phyloP scores from a whole-genome alignment of 2,329 filamentous ascomycete species.

The Penicillium sp. region DNA sequence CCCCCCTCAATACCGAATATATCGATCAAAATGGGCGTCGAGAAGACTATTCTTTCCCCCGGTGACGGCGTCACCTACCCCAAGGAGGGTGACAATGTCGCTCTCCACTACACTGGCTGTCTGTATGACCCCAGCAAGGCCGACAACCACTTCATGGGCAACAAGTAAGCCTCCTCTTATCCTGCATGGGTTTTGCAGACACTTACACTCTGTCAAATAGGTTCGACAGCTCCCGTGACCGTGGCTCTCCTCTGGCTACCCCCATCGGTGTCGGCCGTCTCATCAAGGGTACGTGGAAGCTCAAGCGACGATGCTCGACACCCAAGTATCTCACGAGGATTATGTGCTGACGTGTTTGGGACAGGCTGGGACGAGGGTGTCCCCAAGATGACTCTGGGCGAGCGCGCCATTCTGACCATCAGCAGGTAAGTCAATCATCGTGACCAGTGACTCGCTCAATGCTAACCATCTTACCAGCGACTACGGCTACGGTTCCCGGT shows the following conservation, averaged over 20 bases:
- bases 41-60: slow-evolving; percentile 60
- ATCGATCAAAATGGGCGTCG: slow-evolving; percentile 63
- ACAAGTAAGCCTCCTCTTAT: slow-evolving; percentile 57
- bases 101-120: slow-evolving; percentile 89
- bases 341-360: neutral
- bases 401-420: slow-evolving; percentile 84
- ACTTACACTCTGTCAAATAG: slow-evolving; percentile 45
- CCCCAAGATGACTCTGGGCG: slow-evolving; percentile 79
- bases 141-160: slow-evolving; percentile 63
- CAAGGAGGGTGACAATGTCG: slow-evolving; percentile 66
- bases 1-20: neutral
- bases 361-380: slow-evolving; percentile 82
- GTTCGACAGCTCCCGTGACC: slow-evolving; percentile 76
- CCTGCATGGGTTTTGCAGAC: neutral
- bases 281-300: slow-evolving; percentile 69
- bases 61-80: slow-evolving; percentile 65
- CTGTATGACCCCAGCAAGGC: slow-evolving; percentile 65
- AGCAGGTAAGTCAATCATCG: slow-evolving; percentile 56
- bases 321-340: neutral
- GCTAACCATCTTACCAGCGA: slow-evolving; percentile 27
- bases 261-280: slow-evolving; percentile 79
- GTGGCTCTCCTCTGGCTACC: slow-evolving; percentile 70
- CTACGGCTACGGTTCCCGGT: slow-evolving; percentile 43
- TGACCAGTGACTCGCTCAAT: neutral
- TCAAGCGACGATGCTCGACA: neutral